Evolutionary conservation across 1,284 basidiomycete genomes (phyloP).

Genomic region (Stereum hirsutum): DNA sequence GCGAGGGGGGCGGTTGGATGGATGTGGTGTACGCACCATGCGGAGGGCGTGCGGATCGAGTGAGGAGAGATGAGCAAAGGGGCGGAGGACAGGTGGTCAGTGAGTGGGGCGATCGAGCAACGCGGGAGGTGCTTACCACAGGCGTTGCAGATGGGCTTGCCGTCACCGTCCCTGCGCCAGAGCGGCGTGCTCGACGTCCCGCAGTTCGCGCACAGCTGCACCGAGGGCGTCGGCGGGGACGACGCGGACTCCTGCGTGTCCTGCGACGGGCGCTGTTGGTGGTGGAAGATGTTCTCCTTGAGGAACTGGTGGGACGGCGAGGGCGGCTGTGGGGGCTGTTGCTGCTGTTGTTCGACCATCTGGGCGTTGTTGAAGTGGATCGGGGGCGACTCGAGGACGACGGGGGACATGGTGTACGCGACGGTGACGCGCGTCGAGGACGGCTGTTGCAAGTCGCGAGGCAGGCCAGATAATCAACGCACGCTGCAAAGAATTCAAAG

Average conservation of each 20-base stretch:
- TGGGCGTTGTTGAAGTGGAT: not conserved
- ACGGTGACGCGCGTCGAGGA: slow-evolving; percentile 2
- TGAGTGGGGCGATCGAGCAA: slow-evolving; percentile 20
- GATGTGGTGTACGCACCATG: slow-evolving; percentile 16
- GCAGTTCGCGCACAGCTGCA: slow-evolving; percentile 51
- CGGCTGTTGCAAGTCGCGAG: not conserved
- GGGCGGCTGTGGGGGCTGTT: not conserved
- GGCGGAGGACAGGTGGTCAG: slow-evolving; percentile 14
- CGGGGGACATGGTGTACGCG: slow-evolving; percentile 22
- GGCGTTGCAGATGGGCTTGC: slow-evolving; percentile 78
- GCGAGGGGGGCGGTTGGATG: slow-evolving; percentile 13
- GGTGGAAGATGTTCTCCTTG: not conserved
- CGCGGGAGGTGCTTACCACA: slow-evolving; percentile 57
- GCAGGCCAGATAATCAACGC: not conserved
- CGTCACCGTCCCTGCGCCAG: slow-evolving; percentile 75
- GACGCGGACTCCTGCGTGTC: not conserved
- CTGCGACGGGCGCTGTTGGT: not conserved
- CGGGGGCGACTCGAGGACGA: slow-evolving; percentile 34
- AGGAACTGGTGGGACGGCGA: too few species aligned
- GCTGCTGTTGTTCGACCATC: too few species aligned
- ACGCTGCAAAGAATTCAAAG: not conserved
- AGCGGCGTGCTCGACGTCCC: slow-evolving; percentile 69
- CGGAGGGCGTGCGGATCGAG: too few species aligned
- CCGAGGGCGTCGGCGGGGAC: slow-evolving; percentile 7
- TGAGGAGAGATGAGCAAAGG: too few species aligned